These are phyloP conservation scores for Chaetomidium leptoderma DNA, from an alignment of 495 filamentous ascomycete species.

Conservation along the genomic window DNA sequence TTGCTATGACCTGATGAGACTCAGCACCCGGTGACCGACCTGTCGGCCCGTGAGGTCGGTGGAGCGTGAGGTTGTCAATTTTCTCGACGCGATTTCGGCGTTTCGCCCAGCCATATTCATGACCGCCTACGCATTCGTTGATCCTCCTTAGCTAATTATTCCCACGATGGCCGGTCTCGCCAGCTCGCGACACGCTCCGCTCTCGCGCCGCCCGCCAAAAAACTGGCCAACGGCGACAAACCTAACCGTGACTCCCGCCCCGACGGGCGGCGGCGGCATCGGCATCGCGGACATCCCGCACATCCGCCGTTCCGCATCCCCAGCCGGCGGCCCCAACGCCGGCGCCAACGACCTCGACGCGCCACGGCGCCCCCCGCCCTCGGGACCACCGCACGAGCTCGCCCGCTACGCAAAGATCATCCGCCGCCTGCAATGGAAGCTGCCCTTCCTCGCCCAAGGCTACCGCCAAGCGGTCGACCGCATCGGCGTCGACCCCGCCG, in stretches of 20 bases:
- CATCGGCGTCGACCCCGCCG: conserved; percentile 19
- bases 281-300: too few relatives aligned
- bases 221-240: not conserved
- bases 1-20: too few relatives aligned
- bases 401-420: conserved; percentile 54
- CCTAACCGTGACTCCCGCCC: conserved; percentile 7
- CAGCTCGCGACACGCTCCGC: conserved; percentile 24
- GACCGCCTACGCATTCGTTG: not conserved
- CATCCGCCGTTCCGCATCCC: not conserved
- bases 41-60: not conserved
- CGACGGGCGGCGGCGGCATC: not conserved
- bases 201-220: not conserved
- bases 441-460: conserved; percentile 51
- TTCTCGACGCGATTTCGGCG: not conserved
- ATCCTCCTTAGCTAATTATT: not conserved
- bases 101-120: not conserved
- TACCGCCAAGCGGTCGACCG: conserved; percentile 46
- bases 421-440: conserved; percentile 56
- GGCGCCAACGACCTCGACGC: not conserved
- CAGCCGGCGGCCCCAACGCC: not conserved
- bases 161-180: conserved; percentile 20
- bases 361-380: conserved; percentile 23
- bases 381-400: conserved; percentile 45
- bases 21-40: not conserved
- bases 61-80: not conserved